Base-by-base conservation (phyloP, 768 basidiomycete species). In the Xerocomus spinulosus region DNA sequence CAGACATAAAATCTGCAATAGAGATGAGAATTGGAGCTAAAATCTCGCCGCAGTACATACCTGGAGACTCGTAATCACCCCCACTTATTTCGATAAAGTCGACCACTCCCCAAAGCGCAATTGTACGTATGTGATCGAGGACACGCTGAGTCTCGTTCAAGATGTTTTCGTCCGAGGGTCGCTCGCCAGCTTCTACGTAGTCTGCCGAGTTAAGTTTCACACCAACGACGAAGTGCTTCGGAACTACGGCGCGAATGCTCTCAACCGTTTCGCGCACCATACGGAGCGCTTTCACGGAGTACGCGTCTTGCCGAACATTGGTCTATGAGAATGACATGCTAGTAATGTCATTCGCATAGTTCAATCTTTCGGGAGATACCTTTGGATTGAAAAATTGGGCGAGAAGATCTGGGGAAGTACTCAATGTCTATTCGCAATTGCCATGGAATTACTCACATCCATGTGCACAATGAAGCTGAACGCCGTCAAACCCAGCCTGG, bases 1-100 rank as follows among this genome's bases (percentile, higher is more conserved):
- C 3, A 14, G 48, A 43, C 65, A 80, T 64, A 44, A 81, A 81
- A 18, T 75, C 80, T 82, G 42, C 6, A 5, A 44, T 1, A 0
- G 17, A 34, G n/a, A 41, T 51, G 20, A 50, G 49, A 10, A 21
- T 23, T 10, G 20, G 4, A 24, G 9, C 13, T 5, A 21, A 12
- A 42, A 15, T 2, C 17, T 33, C 24, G 5, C 13, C 23, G 3
- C n/a, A n/a, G 0, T 10, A 56, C 73, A 15, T 55, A 85, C 90
- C 79, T 55, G 87, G 85, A 15, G 74, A 78, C 58, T 91, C 87
- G 55, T 94, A 95, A 60, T 85, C 83, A 0, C 92, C 92, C 2
- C 92, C 92, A 46, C 85, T 89, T 50, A 95, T 79, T 65, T 95
- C 92, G 42, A 95, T 80, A 58, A 92, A 86, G 63, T 95, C 92